Base-by-base conservation (phyloP, 176 grass and related monocot genomes). In the Avena eriantha region DNA sequence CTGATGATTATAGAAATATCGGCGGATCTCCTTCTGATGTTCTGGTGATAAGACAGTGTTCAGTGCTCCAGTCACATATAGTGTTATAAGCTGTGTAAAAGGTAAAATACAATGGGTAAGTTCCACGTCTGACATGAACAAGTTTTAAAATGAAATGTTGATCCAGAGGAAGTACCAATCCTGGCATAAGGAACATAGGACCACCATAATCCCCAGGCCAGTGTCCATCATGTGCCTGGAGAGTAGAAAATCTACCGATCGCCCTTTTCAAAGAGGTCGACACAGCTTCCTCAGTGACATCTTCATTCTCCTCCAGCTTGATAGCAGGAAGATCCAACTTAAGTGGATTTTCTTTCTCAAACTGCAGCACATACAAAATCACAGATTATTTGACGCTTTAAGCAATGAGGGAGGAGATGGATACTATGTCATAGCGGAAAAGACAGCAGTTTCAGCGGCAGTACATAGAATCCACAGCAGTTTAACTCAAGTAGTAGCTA, bases 1-100 rank as follows among this genome's bases (percentile, higher is more conserved):
- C 89, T 98, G 95, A 73, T 98, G 95, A 72, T 98, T 98, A 67
- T 98, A 95, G 22, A 98, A 89, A 80, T 98, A 95, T 5, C 95
- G 91, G 7, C 89, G 33, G 17, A 98, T 93, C 91, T 98, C 95
- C 57, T 83, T 87, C 84, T 91, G 87, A 75, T 98, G 93, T 86
- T 95, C 93, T 39, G 77, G 3, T 12, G 93, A 90, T 69, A 98
- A 69, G 23, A 90, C 89, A 22, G 85, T 89, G 22, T 95, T 95
- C 43, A 98, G 36, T 60, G 93, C 89, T 85, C 93, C 86, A 61
- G 71, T 89, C n/a, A 93, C 87, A 83, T 89, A 90, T 49, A 95
- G 83, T 41, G 85, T 29, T 87, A 98, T 93, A 84, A 98, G 83
- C 93, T 97, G 90, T 80, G 85, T 79, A 7, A 65, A 89, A 39